Base-by-base conservation (phyloP, 176 grass and related monocot species). In the Tillandsia fasciculata region DNA sequence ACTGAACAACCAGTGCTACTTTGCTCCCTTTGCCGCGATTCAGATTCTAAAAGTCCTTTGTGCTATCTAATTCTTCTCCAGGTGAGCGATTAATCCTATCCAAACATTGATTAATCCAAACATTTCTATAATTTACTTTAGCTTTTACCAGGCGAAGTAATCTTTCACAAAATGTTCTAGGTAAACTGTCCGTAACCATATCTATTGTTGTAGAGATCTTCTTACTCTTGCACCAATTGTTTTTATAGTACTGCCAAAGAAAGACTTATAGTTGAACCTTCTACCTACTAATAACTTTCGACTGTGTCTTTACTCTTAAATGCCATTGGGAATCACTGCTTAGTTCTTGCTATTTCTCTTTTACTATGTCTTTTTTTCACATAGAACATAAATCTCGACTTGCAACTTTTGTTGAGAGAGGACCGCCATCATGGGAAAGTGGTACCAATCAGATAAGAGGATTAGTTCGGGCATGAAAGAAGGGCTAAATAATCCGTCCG, bases 21-120 rank as follows among this genome's bases (percentile, higher is more conserved):
- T 84, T 99, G 95, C 70, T 90, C 95, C 14, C 70, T 99, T 18
- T 99, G 95, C 74, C 87, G 81, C 29, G 95, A 99, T 28, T 83
- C 95, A 9, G 78, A 92, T 79, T 87, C 87, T 8, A 88, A 88
- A 78, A 99, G 95, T 83, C 82, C 95, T 74, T 71, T 99, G 68
- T 99, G 95, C 73, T 99, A 86, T 78, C 69, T 99, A 78, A 84
- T 99, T 78, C 95, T 99, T 88, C 87, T 99, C 74, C 95, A 99
- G 95, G 95, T 88, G 82, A 75, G 74, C 12, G 53, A 50, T 49
- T 48, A 48, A 10, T 48, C 18, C 29, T 33, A 33, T 33, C 3
- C 29, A 33, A 33, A 5, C 29, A 33, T 33, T 5, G 29, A 12
- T 80, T 52, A 51, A 74, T 89, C 23, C 33, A 56, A 49, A 2